Percentiles rank a stretch among this genome's conserved stretches.
Evolutionary conservation across 345 rosid genomes (phyloP).

Genomic region (Melaleuca quinquenervia): DNA sequence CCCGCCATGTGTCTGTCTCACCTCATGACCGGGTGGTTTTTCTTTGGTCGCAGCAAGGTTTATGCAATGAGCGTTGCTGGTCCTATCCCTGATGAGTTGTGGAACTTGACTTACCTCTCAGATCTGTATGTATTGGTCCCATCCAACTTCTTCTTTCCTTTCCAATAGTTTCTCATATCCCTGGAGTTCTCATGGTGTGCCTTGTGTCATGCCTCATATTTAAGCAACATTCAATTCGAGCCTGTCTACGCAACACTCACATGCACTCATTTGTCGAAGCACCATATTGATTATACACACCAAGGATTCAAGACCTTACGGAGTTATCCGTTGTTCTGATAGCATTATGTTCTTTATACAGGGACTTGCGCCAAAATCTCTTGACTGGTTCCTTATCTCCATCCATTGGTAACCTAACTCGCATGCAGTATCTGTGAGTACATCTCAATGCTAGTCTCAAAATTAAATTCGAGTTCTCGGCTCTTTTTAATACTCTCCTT

Average conservation of each 20-base stretch:
- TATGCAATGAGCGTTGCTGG: slow-evolving; percentile 21
- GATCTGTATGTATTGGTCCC: slow-evolving; percentile 17
- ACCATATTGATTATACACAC: neutral
- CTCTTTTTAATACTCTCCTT: neutral
- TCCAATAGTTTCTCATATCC: neutral
- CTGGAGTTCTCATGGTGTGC: neutral
- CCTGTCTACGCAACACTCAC: neutral
- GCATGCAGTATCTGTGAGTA: slow-evolving; percentile 56
- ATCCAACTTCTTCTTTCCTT: neutral
- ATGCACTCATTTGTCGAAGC: neutral
- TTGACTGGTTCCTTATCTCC: slow-evolving; percentile 40
- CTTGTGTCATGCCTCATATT: neutral
- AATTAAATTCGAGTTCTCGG: neutral
- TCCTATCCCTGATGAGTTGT: slow-evolving; percentile 36
- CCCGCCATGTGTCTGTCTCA: neutral
- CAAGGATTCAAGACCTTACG: neutral
- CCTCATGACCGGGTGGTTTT: neutral
- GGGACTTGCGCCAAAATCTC: slow-evolving; percentile 31
- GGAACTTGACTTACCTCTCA: slow-evolving; percentile 30
- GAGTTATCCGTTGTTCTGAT: slow-evolving; percentile 19
- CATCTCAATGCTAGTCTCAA: slow-evolving; percentile 14
- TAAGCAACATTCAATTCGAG: neutral
- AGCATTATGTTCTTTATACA: slow-evolving; percentile 1
- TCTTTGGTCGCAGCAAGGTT: slow-evolving; percentile 20
- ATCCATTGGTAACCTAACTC: slow-evolving; percentile 33